Evolutionary conservation across 441 rosid species (phyloP).

Genomic region (Theobroma grandiflorum): DNA sequence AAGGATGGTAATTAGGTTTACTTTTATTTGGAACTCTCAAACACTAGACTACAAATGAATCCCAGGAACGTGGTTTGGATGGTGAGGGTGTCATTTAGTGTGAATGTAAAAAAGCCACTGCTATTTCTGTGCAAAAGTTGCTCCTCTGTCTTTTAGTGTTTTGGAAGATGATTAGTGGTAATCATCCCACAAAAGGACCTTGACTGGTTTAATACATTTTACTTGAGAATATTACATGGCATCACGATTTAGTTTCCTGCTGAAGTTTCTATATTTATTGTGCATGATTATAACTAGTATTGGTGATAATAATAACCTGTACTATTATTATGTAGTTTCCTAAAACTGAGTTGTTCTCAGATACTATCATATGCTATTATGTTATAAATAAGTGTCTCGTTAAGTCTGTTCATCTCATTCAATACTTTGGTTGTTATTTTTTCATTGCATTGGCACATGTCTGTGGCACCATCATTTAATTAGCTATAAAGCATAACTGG

Average conservation of each 20-base stretch:
- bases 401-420: background rate
- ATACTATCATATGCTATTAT: background rate
- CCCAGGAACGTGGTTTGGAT: background rate
- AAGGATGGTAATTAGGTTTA: background rate
- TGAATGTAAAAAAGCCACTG: background rate
- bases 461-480: background rate
- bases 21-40: constrained; percentile 8
- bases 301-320: background rate
- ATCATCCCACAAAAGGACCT: background rate
- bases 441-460: background rate
- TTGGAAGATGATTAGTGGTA: background rate
- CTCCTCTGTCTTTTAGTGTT: background rate
- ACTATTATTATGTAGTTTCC: background rate
- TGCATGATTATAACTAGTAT: background rate
- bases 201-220: background rate
- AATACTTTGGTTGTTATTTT: background rate
- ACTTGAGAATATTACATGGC: background rate
- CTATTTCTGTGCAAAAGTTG: background rate
- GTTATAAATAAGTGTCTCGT: background rate
- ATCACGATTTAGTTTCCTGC: background rate
- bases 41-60: background rate
- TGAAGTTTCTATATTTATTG: background rate
- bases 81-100: background rate
- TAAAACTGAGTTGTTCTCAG: background rate
- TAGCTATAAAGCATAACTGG: background rate